These are phyloP conservation scores for Ceratobasidium sp. DNA, from an alignment of 1,284 basidiomycete species.

Conservation along the genomic window DNA sequence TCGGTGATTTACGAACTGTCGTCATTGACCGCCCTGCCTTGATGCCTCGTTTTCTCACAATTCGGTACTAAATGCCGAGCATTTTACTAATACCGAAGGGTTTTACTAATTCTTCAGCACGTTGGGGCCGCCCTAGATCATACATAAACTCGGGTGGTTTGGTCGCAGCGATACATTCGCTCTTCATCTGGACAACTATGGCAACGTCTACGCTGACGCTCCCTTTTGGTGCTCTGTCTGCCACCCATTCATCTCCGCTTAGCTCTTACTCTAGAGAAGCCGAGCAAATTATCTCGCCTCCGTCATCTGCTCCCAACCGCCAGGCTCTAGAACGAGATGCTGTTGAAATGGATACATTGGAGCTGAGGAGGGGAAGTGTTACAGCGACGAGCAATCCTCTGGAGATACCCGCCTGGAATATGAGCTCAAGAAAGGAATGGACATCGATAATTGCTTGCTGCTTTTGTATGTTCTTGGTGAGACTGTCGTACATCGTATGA, in stretches of 20 bases:
- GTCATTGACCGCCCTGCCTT: slow-evolving; percentile 3
- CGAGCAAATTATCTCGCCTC: background rate
- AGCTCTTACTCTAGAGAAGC: background rate
- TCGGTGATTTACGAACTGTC: slow-evolving; percentile 7
- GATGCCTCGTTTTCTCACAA: background rate
- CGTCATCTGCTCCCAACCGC: background rate
- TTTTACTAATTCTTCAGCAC: no score
- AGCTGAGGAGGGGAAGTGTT: background rate
- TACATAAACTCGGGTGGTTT: background rate
- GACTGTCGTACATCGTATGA: background rate
- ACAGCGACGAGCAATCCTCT: background rate
- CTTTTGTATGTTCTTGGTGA: slow-evolving; percentile 28
- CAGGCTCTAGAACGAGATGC: slow-evolving; percentile 11
- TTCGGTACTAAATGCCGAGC: background rate
- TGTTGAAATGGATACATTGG: slow-evolving; percentile 1
- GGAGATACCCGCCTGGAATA: slow-evolving; percentile 1
- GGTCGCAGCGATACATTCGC: no score
- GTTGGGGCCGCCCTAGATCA: background rate
- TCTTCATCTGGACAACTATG: background rate
- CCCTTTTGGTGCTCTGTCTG: slow-evolving; percentile 13
- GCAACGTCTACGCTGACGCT: slow-evolving; percentile 15
- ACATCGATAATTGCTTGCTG: slow-evolving; percentile 30
- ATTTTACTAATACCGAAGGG: background rate
- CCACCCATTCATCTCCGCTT: background rate
- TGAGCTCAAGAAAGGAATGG: slow-evolving; percentile 23